Evolutionary conservation across 2,329 filamentous ascomycete species (phyloP), one percentile per base, ranked within the genome.

Genomic region (Xylaria multiplex): DNA sequence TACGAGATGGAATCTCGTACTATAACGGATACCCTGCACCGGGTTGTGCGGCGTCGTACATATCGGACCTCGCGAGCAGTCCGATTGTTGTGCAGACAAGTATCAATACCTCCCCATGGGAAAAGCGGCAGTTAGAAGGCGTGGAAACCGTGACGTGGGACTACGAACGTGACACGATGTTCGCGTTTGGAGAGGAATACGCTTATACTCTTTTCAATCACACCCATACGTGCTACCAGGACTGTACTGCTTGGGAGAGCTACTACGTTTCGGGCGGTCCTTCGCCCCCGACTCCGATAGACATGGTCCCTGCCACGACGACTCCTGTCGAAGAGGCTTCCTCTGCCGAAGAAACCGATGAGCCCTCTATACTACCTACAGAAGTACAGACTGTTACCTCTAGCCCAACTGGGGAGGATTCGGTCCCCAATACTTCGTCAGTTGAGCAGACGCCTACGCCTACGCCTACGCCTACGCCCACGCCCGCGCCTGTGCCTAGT

Each of bases 191-290:
- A 3, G 40, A 52, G 27, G 22, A 9, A 24, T 54, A 62, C 27
- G 35, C 48, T 35, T 63, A 68, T 22, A 68, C 62, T 24, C 59
- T 68, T 22, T 65, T 68, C 66, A 30, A 62, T 8, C 13, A 40
- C 53, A 68, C 66, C 16, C 66, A 68, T 35, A 68, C 66, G 14
- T 68, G 66, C 37, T 65, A 62, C 27, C 19, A 59, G 35, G 32
- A 63, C 48, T 65, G 66, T 40, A n/a, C 37, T 14, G 48, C 19
- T 24, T 68, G 66, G 66, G 9, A 54, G 13, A 7, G 19, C 8
- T 68, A 68, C 43, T 68, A 68, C 49, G 62, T 65, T 32, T 65
- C 65, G 3, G 65, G 62, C 27, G 37, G 65, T 19, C 3, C 42
- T 9, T 4, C n/a, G 49, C 62, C 61, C 14, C 6, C 62, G n/a